Conservation (phyloP, 1,284 basidiomycete genomes). For the Fomes fomentarius region DNA sequence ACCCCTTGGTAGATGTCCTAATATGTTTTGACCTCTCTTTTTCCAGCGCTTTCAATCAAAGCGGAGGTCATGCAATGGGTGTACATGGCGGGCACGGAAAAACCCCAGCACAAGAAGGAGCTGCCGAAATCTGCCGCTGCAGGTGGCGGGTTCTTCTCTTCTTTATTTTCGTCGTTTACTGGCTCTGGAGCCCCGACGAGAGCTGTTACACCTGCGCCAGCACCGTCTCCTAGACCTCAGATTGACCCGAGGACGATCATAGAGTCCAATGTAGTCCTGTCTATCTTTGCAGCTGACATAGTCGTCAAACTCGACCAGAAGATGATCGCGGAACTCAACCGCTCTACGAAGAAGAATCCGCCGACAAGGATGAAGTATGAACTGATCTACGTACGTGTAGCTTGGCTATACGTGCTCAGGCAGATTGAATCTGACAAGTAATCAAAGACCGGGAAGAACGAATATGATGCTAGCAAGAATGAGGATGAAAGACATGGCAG, state of each 20-base stretch:
- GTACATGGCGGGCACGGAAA: conserved; percentile 72
- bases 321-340: conserved; percentile 79
- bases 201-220: conserved; percentile 42
- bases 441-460: conserved; percentile 81
- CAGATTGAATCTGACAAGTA: background rate
- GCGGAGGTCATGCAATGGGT: conserved; percentile 86
- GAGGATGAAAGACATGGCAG: conserved; percentile 64
- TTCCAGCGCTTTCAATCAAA: conserved; percentile 76
- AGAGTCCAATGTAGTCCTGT: conserved; percentile 73
- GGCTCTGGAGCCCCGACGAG: conserved; percentile 46
- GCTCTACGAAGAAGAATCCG: conserved; percentile 95
- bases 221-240: conserved; percentile 41
- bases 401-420: conserved; percentile 73
- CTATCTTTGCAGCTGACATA: conserved; percentile 85
- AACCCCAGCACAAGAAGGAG: conserved; percentile 44
- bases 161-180: conserved; percentile 70
- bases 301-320: conserved; percentile 76
- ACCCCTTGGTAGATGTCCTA: background rate
- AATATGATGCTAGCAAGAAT: conserved; percentile 78
- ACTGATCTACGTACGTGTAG: conserved; percentile 77
- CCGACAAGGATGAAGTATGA: conserved; percentile 80
- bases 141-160: conserved; percentile 72
- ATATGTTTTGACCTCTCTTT: background rate
- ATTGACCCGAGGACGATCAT: conserved; percentile 62
- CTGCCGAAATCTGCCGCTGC: conserved; percentile 34